Conservation (phyloP, 805 yeast genomes). For the Yamadazyma laniorum region DNA sequence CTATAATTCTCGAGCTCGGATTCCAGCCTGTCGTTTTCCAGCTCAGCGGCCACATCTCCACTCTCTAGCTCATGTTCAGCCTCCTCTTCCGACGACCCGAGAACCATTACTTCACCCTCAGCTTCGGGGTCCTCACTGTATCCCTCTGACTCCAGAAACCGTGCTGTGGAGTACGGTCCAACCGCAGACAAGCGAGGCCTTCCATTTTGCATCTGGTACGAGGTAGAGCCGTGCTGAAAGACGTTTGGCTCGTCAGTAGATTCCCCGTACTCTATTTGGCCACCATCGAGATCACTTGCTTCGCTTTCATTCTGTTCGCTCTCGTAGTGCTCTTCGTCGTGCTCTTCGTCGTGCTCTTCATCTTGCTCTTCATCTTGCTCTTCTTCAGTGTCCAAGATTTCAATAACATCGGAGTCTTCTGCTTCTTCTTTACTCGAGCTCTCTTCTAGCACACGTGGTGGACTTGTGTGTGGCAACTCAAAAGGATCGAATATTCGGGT, state of each 20-base stretch:
- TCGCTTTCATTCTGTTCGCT: neutral
- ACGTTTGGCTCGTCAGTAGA: too few species aligned
- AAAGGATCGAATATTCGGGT: constrained; percentile 12
- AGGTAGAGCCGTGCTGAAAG: neutral
- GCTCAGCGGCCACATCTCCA: neutral
- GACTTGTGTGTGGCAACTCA: neutral
- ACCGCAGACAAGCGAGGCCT: constrained; percentile 1
- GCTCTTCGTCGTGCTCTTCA: neutral
- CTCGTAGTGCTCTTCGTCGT: neutral
- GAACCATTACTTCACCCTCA: constrained; percentile 4
- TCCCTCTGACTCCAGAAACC: constrained; percentile 5
- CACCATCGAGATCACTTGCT: neutral
- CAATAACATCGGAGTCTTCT: constrained; percentile 10
- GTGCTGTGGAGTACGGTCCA: neutral
- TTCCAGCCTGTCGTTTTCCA: neutral
- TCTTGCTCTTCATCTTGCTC: neutral
- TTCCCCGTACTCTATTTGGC: neutral
- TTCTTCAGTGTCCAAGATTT: constrained; percentile 9
- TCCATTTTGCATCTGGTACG: constrained; percentile 1
- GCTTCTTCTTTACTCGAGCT: neutral
- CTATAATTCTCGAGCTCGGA: too few species aligned
- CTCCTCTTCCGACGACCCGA: neutral
- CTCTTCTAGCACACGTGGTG: neutral
- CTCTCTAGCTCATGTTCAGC: constrained; percentile 17
- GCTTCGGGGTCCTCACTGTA: constrained; percentile 10